These are phyloP conservation scores for Suillus alpinus DNA, from an alignment of 768 basidiomycete genomes.

Conservation along the genomic window DNA sequence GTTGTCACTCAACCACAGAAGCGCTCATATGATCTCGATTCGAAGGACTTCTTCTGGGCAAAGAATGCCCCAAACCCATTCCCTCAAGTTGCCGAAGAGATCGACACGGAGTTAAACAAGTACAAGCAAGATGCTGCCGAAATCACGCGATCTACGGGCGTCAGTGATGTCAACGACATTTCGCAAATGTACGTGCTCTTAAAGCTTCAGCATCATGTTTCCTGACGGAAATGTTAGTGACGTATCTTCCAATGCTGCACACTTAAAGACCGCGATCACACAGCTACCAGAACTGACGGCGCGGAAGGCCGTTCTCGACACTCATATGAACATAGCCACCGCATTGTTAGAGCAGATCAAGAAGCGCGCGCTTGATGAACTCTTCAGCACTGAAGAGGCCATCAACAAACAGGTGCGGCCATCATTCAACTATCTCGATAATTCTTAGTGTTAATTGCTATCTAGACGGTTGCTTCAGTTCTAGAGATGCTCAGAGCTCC, in stretches of 20 bases:
- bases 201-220: neutral
- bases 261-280: constrained; percentile 96
- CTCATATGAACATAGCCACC: constrained; percentile 99
- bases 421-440: neutral
- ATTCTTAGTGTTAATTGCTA: constrained; percentile 2
- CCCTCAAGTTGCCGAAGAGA: constrained; percentile 98
- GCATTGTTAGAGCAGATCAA: constrained; percentile 94
- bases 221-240: constrained; percentile 50
- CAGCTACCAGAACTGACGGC: constrained; percentile 95
- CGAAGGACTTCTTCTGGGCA: constrained; percentile 99
- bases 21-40: constrained; percentile 90
- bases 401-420: constrained; percentile 73
- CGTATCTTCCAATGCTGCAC: constrained; percentile 87
- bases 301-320: constrained; percentile 93
- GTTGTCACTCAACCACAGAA: constrained; percentile 75
- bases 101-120: constrained; percentile 85
- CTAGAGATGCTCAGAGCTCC: constrained; percentile 83
- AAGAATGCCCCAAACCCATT: constrained; percentile 96
- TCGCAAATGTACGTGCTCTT: constrained; percentile 72
- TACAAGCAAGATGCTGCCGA: constrained; percentile 97
- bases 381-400: constrained; percentile 96
- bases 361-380: constrained; percentile 88
- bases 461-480: constrained; percentile 71
- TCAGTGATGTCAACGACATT: constrained; percentile 94
- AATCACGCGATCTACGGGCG: constrained; percentile 92